Conservation (phyloP, 257 asterid genomes). For the Galeopsis tetrahit region DNA sequence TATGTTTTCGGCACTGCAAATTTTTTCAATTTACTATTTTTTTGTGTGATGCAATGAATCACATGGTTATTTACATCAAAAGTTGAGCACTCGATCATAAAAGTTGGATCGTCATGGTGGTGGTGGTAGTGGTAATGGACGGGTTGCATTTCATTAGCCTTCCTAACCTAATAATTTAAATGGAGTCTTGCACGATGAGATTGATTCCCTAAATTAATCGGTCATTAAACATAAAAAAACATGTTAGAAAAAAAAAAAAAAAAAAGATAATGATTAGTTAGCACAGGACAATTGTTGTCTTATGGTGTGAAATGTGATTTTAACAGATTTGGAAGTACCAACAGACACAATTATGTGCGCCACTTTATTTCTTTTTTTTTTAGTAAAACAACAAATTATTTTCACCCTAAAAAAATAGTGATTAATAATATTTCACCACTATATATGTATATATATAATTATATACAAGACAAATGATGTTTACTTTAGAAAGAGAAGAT, state of each 20-base stretch:
- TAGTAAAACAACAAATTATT: background rate
- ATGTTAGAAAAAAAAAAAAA: background rate
- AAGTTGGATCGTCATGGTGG: too few species aligned
- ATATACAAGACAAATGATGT: background rate
- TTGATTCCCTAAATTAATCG: background rate
- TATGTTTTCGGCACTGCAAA: too few species aligned
- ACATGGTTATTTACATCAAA: too few species aligned
- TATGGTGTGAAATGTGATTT: background rate
- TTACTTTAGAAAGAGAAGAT: too few species aligned
- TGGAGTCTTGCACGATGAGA: too few species aligned
- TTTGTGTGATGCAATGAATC: too few species aligned
- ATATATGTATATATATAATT: background rate
- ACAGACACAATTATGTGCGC: constrained; percentile 31
- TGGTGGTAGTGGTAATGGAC: too few species aligned
- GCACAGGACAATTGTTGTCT: background rate
- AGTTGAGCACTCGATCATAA: too few species aligned
- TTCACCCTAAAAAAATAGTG: background rate
- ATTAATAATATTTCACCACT: background rate
- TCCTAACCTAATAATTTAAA: too few species aligned
- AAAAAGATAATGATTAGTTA: background rate
- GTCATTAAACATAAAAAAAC: background rate
- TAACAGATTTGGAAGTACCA: constrained; percentile 20
- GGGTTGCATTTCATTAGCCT: too few species aligned
- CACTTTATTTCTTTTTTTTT: background rate
- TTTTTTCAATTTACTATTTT: too few species aligned